Evolutionary conservation across 352 stramenopile genomes (phyloP).

Genomic region (Pythium chondricola): DNA sequence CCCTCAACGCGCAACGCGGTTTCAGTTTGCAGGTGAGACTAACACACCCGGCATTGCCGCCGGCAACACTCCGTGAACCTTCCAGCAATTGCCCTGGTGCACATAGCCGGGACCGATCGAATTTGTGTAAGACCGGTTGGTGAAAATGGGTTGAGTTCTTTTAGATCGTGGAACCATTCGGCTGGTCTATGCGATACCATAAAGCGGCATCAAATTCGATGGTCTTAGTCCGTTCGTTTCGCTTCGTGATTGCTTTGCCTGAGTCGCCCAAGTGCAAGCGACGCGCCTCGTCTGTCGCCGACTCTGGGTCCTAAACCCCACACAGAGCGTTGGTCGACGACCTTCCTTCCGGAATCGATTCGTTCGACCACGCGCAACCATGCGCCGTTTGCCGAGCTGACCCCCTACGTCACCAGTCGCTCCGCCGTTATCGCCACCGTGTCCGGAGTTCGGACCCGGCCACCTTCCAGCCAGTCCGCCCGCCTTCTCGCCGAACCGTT

Average conservation of each 20-base stretch:
- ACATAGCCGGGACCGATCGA: not conserved
- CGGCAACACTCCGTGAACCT: conserved; percentile 14
- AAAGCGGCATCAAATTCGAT: not conserved
- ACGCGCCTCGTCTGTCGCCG: not conserved
- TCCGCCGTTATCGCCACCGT: not conserved
- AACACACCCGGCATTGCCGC: conserved; percentile 2
- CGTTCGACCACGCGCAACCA: no score
- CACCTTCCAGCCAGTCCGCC: conserved; percentile 2
- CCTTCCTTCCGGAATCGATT: no score
- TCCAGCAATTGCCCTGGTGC: conserved; percentile 13
- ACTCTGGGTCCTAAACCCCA: not conserved
- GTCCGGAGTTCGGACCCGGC: not conserved
- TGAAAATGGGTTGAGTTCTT: not conserved
- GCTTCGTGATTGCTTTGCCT: not conserved
- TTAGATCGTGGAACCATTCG: not conserved
- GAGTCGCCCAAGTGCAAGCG: not conserved
- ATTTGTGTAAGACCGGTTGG: not conserved
- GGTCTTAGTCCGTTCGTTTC: not conserved
- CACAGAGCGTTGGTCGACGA: not conserved
- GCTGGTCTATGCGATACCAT: not conserved
- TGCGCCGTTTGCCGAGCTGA: no score
- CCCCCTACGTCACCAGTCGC: not conserved
- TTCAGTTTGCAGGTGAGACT: not conserved
- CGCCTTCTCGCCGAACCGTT: not conserved
- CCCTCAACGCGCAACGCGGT: not conserved